Conservation (phyloP, 2,329 filamentous ascomycete genomes). For the Alternaria incomplexa region DNA sequence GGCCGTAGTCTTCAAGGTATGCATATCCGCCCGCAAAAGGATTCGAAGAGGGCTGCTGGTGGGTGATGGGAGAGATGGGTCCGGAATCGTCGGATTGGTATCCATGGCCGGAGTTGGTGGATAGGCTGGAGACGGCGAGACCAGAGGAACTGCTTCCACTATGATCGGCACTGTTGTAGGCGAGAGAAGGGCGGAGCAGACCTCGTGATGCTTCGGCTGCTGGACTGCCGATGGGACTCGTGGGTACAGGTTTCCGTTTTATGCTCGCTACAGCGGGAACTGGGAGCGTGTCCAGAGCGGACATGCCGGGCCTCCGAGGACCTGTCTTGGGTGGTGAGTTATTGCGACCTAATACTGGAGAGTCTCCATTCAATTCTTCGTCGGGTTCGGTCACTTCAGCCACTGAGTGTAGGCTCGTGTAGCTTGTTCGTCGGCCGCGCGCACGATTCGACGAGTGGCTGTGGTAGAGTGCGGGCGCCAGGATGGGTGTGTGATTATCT, state of each 20-base stretch:
- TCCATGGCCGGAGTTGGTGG: constrained; percentile 6
- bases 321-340: constrained; percentile 7
- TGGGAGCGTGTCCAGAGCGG: constrained; percentile 18
- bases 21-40: constrained; percentile 34
- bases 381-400: constrained; percentile 42
- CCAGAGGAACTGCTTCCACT: constrained; percentile 35
- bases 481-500: constrained; percentile 25
- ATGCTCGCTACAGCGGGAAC: constrained; percentile 25
- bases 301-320: constrained; percentile 9
- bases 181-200: constrained; percentile 31
- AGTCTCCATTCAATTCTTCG: constrained; percentile 22
- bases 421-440: constrained; percentile 40
- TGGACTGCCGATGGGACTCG: constrained; percentile 22
- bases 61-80: constrained; percentile 21
- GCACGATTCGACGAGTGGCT: constrained; percentile 45
- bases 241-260: constrained; percentile 34
- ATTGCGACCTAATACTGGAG: constrained; percentile 26
- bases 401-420: constrained; percentile 40
- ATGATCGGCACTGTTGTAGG: constrained; percentile 16
- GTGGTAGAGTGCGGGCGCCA: constrained; percentile 36
- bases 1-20: constrained; percentile 43
- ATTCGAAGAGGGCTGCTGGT: constrained; percentile 18
- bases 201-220: constrained; percentile 27
- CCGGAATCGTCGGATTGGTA: constrained; percentile 14
- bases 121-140: constrained; percentile 19